A percentile compares a stretch with the other conserved stretches of the same genome.
Conservation (phyloP, 164 flowering plant genomes). For the Magnolia sinica region DNA sequence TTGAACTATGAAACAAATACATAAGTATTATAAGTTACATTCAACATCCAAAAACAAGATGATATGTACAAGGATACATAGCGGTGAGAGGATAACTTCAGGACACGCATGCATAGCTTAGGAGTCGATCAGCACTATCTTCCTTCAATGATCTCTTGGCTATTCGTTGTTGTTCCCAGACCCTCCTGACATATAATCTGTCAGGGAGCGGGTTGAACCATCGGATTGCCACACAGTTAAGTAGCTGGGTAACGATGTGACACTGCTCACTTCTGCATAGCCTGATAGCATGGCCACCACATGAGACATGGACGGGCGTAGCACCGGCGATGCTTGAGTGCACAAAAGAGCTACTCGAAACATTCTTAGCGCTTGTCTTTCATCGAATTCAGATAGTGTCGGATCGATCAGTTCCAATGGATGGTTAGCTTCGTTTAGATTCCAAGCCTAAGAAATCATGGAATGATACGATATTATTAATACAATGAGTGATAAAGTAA, state of each 20-base stretch:
- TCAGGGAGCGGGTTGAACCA: slow-evolving; percentile 24
- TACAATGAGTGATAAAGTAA: too few species aligned
- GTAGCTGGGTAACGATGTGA: slow-evolving; percentile 33
- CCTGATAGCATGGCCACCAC: slow-evolving; percentile 48
- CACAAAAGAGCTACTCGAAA: slow-evolving; percentile 46
- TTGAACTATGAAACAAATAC: too few species aligned
- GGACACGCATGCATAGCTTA: too few species aligned
- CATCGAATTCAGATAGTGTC: slow-evolving; percentile 22
- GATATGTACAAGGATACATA: too few species aligned
- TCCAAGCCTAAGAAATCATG: slow-evolving; percentile 39
- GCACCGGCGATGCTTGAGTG: slow-evolving; percentile 37
- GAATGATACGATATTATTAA: too few species aligned
- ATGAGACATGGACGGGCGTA: slow-evolving; percentile 41
- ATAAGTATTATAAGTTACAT: too few species aligned
- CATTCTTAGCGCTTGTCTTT: slow-evolving; percentile 31
- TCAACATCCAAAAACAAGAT: too few species aligned
- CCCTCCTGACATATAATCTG: not conserved
- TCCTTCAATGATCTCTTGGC: not conserved
- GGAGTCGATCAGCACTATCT: too few species aligned
- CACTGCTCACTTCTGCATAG: slow-evolving; percentile 36
- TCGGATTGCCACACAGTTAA: slow-evolving; percentile 34
- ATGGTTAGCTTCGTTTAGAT: slow-evolving; percentile 33
- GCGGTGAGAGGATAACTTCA: too few species aligned
- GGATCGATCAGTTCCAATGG: slow-evolving; percentile 42
- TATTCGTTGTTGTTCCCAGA: not conserved